Base-by-base conservation (phyloP, 1,284 basidiomycete genomes). In the Neolentinus lepideus region DNA sequence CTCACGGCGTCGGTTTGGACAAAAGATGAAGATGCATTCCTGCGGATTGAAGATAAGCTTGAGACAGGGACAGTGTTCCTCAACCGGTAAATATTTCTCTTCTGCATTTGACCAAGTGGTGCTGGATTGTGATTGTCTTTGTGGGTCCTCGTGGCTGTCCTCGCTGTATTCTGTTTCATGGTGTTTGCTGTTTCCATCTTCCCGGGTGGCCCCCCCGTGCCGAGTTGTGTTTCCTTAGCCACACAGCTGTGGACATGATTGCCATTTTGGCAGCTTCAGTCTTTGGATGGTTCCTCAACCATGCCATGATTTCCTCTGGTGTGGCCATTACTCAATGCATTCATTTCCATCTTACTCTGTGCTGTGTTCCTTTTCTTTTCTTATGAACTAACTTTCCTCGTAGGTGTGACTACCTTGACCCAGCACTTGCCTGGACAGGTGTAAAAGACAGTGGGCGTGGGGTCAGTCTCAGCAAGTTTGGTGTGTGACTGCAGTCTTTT, bases 1-100 rank as follows among this genome's bases (percentile, higher is more conserved):
- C 77, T 98, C 31, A 98, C 95, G 1, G 92, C 92, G 1, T 94
- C 92, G 19, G 71, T 98, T 27, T 98, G 95, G 95, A 97, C 95
- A 0, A 80, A 92, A 64, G 82, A 80, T 1, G 75, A 78, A 35
- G 70, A 75, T 2, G 84, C 81, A 0, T 96, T 96, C 73, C 66
- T 88, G 58, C 71, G 68, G 55, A 75, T 98, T 51, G 82, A 78
- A 1, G 85, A 90, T 57, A 81, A 85, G 60, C 71, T 98, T 48
- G 85, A 95, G 61, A 85, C 88, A 0, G 95, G 95, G 1, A 98
- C 94, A 0, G 94, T 98, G 2, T 98, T 93, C 71, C 69, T 96
- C 64, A 98, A 98, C 73, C 78, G 91, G 77, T 83, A 57, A 26
- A 65, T 59, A 3, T 25, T 25, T 25, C n/a, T n/a, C n/a, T n/a